phyloP scores from a whole-genome alignment of 768 basidiomycete species.

The Panaeolus cyanescens region DNA sequence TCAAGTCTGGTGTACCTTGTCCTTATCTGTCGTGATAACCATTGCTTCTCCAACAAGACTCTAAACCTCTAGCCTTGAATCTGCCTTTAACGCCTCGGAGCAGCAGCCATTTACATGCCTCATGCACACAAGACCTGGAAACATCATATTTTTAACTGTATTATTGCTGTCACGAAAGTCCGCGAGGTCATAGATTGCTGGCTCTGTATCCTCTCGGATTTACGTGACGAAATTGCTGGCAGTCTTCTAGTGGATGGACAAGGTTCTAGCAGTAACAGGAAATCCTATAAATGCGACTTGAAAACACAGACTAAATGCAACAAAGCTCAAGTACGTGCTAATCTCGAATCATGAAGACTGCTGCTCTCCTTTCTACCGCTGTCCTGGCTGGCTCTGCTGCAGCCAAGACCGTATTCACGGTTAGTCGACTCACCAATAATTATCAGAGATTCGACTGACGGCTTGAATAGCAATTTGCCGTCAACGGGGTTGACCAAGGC shows the following conservation, averaged over 20 bases:
- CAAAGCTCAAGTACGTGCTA: not conserved
- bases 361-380: conserved; percentile 9
- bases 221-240: not conserved
- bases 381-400: conserved; percentile 20
- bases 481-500: conserved; percentile 50
- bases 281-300: not conserved
- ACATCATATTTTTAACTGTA: not conserved
- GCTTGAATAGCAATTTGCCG: conserved; percentile 35
- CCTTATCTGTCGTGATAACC: not conserved
- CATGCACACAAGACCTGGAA: not conserved
- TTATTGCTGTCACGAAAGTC: not conserved
- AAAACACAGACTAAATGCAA: not conserved
- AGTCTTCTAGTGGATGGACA: not conserved
- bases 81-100: not conserved
- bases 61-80: not conserved
- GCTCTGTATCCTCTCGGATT: not conserved
- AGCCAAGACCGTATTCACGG: conserved; percentile 49
- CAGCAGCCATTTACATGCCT: not conserved
- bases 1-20: not conserved
- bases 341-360: conserved; percentile 13
- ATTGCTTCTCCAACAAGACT: not conserved
- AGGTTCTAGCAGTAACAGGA: no score
- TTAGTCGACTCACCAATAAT: conserved; percentile 14
- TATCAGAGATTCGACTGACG: not conserved
- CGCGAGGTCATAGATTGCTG: not conserved